Evolutionary conservation across 108 stramenopile species (phyloP), one percentile per base, ranked within the genome.

Genomic region (Epithemia pelagica): DNA sequence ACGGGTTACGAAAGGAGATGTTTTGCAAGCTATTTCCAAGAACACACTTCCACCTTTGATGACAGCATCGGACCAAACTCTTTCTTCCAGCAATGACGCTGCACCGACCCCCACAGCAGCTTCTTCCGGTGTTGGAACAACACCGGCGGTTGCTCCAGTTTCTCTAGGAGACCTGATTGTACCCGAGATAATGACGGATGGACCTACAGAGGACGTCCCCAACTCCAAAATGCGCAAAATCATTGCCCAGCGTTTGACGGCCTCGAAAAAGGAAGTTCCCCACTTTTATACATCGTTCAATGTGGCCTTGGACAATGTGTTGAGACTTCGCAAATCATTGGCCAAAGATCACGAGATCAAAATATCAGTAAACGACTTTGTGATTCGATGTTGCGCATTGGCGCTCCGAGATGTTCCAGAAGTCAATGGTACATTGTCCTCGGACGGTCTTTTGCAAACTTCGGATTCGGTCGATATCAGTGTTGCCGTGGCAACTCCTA

Each of bases 271-370:
- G 59, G 88, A 89, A 54, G 96, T 98, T 20, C 97, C 99, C 0
- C 96, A 97, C 74, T 98, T 96, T 81, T 99, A 98, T 74, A 93
- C 98, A 7, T 91, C 96, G 37, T 80, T 94, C 23, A 96, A 98
- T 69, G 73, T 98, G 1, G 67, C 87, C 59, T 64, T 99, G 61
- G 93, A 92, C 64, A 70, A 74, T 52, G 74, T 96, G 19, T 66
- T 98, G 71, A 74, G 74, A 32, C 70, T 98, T 25, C 89, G 97
- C 33, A 82, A 78, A 28, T 62, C 68, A 37, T 75, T 99, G 52
- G 73, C 85, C 26, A 74, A 67, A 59, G 76, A 86, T 25, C 82
- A 80, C 59, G 90, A 89, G 37, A 71, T 73, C 28, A 84, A 83
- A 57, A 73, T 97, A 57, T 81, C 91, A 22, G 82, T 95, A 32